Base-by-base conservation (phyloP, 2,329 filamentous ascomycete genomes). In the Colletotrichum sp. region DNA sequence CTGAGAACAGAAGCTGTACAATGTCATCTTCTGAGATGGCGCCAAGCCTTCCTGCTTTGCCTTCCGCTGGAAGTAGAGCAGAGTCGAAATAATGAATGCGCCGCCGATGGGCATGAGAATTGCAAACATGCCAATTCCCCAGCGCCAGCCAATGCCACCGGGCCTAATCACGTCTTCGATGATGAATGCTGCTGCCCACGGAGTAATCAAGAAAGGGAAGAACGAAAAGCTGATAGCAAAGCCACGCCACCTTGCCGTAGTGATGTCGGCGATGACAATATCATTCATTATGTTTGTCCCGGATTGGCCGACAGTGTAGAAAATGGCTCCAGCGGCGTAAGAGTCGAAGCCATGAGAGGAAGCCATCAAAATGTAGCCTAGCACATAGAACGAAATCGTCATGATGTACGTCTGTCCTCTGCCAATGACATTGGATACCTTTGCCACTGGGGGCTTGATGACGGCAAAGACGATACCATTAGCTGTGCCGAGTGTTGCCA, bases 81-180 rank as follows among this genome's bases (percentile, higher is more conserved):
- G 28, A 18, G 72, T 71, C 6, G 49, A 77, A 7, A 82, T 68
- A 13, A 76, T 65, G 13, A 80, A 78, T 10, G 82, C 74, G 0
- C 72, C 75, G 15, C 81, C 87, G 30, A 88, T 83, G 5, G 91
- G 90, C 16, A 90, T 80, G 67, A 93, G 88, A 78, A 93, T 90
- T 32, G 88, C 86, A 82, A 91, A 93, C 76, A 88, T 87, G 26
- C 90, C 91, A 78, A 90, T 92, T 3, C 78, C 81, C 82, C 82
- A 83, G 5, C 81, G 78, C 81, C 81, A 84, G 21, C 77, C 79
- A 2, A 75, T 77, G 8, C 73, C 71, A 21, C 72, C 68, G 7
- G 72, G 72, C 12, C 77, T 77, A 10, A 81, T 77, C 32, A 82
- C 80, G 4, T 77, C 76, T 21, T 78, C 70, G 10, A 82, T 76